Base-by-base conservation (phyloP, 208 protist genomes). In the Leptomonas pyrrhocoris region DNA sequence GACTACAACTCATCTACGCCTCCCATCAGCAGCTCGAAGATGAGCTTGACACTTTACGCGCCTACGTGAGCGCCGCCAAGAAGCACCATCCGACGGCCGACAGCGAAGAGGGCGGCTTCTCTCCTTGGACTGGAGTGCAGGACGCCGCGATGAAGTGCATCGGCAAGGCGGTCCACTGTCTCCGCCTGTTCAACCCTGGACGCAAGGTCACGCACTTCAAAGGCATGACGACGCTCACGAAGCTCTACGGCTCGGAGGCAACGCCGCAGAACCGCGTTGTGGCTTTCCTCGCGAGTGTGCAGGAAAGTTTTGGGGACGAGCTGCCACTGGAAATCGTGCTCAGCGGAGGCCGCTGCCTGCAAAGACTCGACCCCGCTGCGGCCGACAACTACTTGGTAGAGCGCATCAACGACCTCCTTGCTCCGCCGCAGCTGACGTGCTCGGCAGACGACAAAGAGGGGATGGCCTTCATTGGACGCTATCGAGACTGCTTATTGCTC, bases 101-200 rank as follows among this genome's bases (percentile, higher is more conserved):
- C 12, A 53, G 18, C 55, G 49, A 68, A n/a, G 51, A 65, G 38
- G 36, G 27, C n/a, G 73, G 63, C 19, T 83, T 85, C 51, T 80
- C 86, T 49, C 73, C 82, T 34, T 86, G 77, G 76, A 23, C 48
- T n/a, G 72, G 73, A n/a, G 48, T 94, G 0, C 34, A 59, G 23
- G 28, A 60, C 15, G 60, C 73, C 18, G 56, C 78, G 11, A 61
- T 54, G 21, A 76, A 63, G 43, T 61, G 86, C 38, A 67, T 72
- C 50, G 56, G 55, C 15, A 62, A 77, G 3, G 63, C 75, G 25
- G 69, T 68, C 16, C 53, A 83, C 27, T 92, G 89, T 53, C 64
- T 94, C 53, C 81, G 88, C n/a, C 72, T 94, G 23, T 94, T 94
- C 73, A 86, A 63, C 28, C 74, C 74, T 0, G 30, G 28, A 19